Evolutionary conservation across 768 basidiomycete genomes (phyloP).

Genomic region (Collybiopsis confluens): DNA sequence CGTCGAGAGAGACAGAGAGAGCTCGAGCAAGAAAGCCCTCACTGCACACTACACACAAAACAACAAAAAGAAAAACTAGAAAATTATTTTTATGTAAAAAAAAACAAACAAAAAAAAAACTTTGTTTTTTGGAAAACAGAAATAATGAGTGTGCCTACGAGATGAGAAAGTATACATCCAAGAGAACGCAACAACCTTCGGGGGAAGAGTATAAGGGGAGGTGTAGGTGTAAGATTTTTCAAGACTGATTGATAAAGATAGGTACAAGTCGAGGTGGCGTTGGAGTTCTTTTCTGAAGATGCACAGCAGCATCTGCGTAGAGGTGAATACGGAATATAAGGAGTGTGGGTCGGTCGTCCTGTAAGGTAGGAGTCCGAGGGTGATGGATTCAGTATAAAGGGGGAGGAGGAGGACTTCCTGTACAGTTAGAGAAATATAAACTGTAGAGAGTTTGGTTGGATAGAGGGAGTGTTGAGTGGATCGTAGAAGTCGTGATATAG

Average conservation of each 20-base stretch:
- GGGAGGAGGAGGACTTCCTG: background rate
- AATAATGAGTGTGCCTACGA: slow-evolving; percentile 5
- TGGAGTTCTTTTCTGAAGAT: background rate
- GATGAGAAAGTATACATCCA: background rate
- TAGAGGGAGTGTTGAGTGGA: background rate
- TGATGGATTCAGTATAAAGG: background rate
- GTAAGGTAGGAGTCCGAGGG: background rate
- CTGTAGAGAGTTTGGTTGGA: background rate
- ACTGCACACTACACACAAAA: no score
- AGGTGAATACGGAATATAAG: background rate
- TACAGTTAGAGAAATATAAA: background rate
- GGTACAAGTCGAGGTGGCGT: background rate
- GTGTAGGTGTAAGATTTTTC: background rate
- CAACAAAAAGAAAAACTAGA: no score
- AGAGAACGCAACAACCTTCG: no score
- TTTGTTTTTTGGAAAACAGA: no score
- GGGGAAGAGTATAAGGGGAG: no score
- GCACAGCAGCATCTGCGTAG: background rate
- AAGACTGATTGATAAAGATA: background rate
- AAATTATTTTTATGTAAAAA: no score
- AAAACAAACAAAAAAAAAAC: no score
- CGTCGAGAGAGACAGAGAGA: no score
- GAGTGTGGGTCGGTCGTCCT: slow-evolving; percentile 1
- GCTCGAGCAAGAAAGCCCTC: no score
- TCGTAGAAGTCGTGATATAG: background rate